Conservation (phyloP, 2,329 filamentous ascomycete species). For the Botrytis tulipae region DNA sequence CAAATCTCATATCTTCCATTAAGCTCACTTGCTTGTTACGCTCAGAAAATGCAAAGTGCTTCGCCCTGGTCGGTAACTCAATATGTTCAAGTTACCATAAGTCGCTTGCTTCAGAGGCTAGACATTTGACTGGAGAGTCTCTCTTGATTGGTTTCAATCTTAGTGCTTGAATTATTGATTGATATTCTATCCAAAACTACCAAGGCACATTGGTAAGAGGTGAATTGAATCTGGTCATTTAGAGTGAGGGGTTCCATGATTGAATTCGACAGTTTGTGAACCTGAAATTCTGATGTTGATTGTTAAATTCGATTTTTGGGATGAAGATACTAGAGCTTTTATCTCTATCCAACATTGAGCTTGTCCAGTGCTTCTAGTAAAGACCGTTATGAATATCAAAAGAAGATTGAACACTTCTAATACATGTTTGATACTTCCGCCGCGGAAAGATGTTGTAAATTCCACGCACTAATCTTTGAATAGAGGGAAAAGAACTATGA, state of each 20-base stretch:
- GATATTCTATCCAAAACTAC: background rate
- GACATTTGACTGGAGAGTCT: background rate
- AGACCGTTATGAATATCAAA: background rate
- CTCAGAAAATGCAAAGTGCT: background rate
- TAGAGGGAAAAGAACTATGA: background rate
- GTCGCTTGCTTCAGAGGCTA: background rate
- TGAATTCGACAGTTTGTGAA: background rate
- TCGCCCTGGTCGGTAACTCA: background rate
- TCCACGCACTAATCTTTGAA: background rate
- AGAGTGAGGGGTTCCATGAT: background rate
- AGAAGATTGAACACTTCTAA: background rate
- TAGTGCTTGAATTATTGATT: too few relatives aligned
- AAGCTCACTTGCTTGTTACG: background rate
- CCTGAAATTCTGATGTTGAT: background rate
- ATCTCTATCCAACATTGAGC: background rate
- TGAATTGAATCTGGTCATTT: background rate
- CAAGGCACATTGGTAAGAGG: background rate
- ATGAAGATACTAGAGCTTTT: background rate
- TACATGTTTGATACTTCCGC: rapidly evolving
- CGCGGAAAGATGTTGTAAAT: background rate
- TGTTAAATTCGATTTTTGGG: background rate
- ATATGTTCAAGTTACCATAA: background rate
- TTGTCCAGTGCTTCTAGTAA: rapidly evolving
- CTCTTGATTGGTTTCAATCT: background rate
- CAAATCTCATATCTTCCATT: background rate